These are phyloP conservation scores for Tolypocladium paradoxum DNA, from an alignment of 2,329 filamentous ascomycete genomes.

Conservation along the genomic window DNA sequence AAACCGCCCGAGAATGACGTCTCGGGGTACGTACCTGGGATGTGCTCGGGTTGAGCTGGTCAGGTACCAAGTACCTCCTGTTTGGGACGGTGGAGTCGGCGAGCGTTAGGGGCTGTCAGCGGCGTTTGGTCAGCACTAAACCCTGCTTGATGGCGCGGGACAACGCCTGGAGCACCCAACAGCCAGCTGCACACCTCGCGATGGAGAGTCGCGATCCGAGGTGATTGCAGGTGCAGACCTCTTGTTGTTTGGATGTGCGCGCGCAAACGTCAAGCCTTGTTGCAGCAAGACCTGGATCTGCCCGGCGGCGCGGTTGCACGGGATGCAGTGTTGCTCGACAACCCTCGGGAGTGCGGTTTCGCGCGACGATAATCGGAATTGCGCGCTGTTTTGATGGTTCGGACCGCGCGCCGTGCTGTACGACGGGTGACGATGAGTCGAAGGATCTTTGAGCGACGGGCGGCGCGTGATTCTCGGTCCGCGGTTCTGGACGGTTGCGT, in stretches of 20 bases:
- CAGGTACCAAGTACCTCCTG: background rate
- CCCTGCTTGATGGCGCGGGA: background rate
- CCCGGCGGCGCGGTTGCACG: background rate
- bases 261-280: background rate
- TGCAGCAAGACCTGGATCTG: background rate
- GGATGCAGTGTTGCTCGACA: background rate
- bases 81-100: background rate
- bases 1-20: background rate
- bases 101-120: background rate
- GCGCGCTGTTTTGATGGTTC: background rate
- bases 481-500: too few species aligned
- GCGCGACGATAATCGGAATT: background rate
- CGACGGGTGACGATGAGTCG: background rate
- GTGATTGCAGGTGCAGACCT: background rate
- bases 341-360: background rate
- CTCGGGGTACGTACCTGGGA: background rate
- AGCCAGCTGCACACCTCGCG: background rate
- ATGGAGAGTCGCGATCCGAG: background rate
- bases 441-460: background rate
- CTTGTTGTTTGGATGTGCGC: background rate
- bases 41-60: background rate
- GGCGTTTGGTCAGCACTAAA: conserved; percentile 1
- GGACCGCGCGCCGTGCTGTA: background rate
- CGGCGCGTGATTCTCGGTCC: background rate
- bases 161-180: background rate